Percentiles rank a stretch among this genome's conserved stretches.
These are phyloP conservation scores for Heterococcus sp. DNA, from an alignment of 108 stramenopile species.

Conservation along the genomic window DNA sequence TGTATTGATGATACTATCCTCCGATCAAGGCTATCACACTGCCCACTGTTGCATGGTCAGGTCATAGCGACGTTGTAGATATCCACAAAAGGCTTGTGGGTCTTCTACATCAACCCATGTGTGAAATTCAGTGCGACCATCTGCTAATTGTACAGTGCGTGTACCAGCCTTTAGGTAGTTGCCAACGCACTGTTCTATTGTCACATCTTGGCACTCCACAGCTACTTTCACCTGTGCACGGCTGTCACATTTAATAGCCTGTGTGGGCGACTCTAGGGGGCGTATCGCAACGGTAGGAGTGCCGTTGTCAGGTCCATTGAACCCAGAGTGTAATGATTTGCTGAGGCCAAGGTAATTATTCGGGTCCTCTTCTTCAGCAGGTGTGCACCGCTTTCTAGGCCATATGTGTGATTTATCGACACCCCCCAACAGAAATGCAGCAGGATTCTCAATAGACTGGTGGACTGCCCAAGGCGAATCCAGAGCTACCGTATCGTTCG, in stretches of 20 bases:
- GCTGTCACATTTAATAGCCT: background rate
- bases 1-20: too few species aligned
- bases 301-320: background rate
- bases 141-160: background rate
- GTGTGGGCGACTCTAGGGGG: background rate
- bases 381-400: background rate
- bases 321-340: background rate
- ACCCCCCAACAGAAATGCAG: background rate
- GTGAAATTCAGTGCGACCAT: background rate
- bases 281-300: background rate
- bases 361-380: background rate
- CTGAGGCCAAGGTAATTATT: background rate
- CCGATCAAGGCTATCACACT: too few species aligned
- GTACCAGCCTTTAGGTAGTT: background rate
- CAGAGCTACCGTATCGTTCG: background rate
- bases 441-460: background rate
- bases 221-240: background rate
- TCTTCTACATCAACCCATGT: background rate
- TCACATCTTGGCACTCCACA: background rate
- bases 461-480: background rate
- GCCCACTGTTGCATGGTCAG: background rate
- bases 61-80: background rate
- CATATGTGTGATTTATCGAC: background rate
- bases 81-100: background rate
- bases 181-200: background rate